Base-by-base conservation (phyloP, 345 rosid species). In the Pugionium cornutum region DNA sequence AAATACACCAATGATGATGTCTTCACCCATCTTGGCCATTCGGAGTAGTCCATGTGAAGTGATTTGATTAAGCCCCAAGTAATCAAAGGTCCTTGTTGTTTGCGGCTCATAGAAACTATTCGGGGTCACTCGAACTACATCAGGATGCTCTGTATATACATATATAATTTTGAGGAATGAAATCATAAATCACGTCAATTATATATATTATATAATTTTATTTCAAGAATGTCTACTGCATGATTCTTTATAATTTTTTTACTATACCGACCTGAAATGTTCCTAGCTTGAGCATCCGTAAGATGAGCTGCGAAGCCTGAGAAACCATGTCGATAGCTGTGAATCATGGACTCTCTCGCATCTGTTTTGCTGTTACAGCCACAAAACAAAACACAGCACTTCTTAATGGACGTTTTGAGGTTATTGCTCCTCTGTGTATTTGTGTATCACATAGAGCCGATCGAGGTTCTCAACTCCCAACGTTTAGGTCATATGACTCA, bases 241-340 rank as follows among this genome's bases (percentile, higher is more conserved):
- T 18, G 18, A 18, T 34, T 34, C n/a, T 28, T 1, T 7, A 27
- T 5, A 46, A 34, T 34, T 34, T 34, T 34, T 34, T 34, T 34
- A 34, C 5, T 34, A 3, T 34, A 34, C 3, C 36, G 36, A 84
- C 86, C 80, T 1, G 84, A 66, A 11, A 84, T 66, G 52, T 70
- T 75, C 1, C 80, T 77, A 0, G 80, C 86, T 72, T 82, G 84
- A 32, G 69, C 64, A 55, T 75, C 81, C 1, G 88, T 80, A 42
- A 87, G 82, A 77, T 83, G 76, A 10, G 85, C 89, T n/a, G 92
- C 89, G 59, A 87, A 87, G 29, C 87, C 89, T 1, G 87, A 84
- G 70, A 86, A 83, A 52, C 84, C 84, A 75, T 87, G 88, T 46
- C 71, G 74, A 78, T 83, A 87, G 75, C 83, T 84, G 61, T 87